Evolutionary conservation across 192 early-diverging fungal genomes (phyloP), one percentile per base, ranked within the genome.

Genomic region (Backusella psychrophila): DNA sequence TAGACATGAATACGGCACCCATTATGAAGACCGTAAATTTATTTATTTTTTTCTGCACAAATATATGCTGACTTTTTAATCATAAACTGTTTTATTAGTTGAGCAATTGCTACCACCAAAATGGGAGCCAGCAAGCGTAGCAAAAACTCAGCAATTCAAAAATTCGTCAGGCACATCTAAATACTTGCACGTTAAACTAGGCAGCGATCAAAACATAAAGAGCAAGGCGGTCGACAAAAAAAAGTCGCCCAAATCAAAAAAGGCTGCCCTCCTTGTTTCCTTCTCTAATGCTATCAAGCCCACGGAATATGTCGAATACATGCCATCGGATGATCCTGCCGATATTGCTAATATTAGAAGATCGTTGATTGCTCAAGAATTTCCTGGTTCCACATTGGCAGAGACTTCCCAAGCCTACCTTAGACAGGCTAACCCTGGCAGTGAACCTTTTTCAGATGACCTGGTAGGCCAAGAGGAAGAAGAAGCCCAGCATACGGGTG

Each of bases 1-100:
- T 8, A 76, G 93, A 23, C 84, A 84, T 53, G 93, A 94, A 81
- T 85, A 87, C 75, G 91, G 89, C 7, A 75, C 73, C 46, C 81
- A 87, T 44, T 87, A 85, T 75, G 77, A 81, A 71, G 91, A 91
- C 73, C 80, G 80, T 81, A 77, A 81, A 59, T 36, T 26, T 66
- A 5, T 52, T 52, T 52, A 19, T 21, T 68, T 68, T 35, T 33
- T 38, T 33, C 34, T 15, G 71, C 35, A 29, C 29, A 39, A 72
- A 53, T 17, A 19, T 53, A 63, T 35, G 41, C 12, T 56, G 15
- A 38, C 21, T 38, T 29, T 42, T 15, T 63, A 29, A 65, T 26
- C 14, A 36, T 38, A 7, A 35, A 44, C 19, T 41, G 21, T 74
- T 42, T 75, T 15, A 33, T n/a, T 56, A 79, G 78, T 79, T 49